Percentiles rank a stretch among this genome's conserved stretches.
Evolutionary conservation across 2,329 filamentous ascomycete species (phyloP).

Genomic region (Phialocephala sp.): DNA sequence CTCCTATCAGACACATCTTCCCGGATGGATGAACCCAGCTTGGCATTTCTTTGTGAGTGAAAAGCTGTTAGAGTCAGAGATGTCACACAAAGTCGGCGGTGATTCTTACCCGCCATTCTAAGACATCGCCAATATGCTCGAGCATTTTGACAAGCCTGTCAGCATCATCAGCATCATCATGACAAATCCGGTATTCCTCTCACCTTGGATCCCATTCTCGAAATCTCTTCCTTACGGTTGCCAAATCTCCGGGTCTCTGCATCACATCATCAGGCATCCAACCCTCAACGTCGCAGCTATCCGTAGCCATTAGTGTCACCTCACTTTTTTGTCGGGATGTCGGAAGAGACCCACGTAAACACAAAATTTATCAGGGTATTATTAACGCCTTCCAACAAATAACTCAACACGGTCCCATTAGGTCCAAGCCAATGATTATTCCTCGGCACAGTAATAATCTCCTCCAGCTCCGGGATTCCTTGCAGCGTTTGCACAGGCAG

Average conservation of each 20-base stretch:
- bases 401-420: constrained; percentile 31
- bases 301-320: background rate
- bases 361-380: constrained; percentile 31
- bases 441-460: constrained; percentile 46
- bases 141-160: constrained; percentile 47
- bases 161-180: constrained; percentile 46
- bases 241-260: constrained; percentile 24
- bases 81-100: background rate
- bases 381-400: constrained; percentile 27
- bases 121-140: constrained; percentile 48
- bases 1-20: constrained; percentile 48
- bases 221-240: constrained; percentile 31
- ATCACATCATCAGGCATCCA: constrained; percentile 30
- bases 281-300: constrained; percentile 28
- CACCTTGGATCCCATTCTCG: constrained; percentile 48
- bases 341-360: constrained; percentile 25
- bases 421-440: constrained; percentile 51
- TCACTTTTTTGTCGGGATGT: background rate
- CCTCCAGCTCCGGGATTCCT: constrained; percentile 47
- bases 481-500: constrained; percentile 49
- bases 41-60: constrained; percentile 26
- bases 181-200: constrained; percentile 47
- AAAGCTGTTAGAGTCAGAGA: constrained; percentile 21
- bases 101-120: constrained; percentile 48
- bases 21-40: constrained; percentile 32